Evolutionary conservation across 371 early-diverging fungal genomes (phyloP), one percentile per base, ranked within the genome.

Genomic region (Saksenaea oblongispora): DNA sequence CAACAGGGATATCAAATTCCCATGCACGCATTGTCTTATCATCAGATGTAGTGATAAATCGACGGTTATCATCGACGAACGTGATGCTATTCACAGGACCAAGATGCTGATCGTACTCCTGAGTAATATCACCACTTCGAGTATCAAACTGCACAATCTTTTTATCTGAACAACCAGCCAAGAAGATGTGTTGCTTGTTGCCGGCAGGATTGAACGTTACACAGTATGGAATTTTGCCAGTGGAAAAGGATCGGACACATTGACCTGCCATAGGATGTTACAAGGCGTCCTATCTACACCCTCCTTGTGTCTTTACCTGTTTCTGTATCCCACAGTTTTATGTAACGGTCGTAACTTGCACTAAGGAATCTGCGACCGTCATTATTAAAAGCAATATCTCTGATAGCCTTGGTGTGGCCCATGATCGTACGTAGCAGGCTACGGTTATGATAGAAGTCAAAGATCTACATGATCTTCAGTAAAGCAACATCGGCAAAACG

Each of bases 251-350:
- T 4, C 86, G 86, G 18, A 93, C 88, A 67, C 97, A 97, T 79
- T 94, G 73, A 35, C 96, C 84, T 76, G 57, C 3, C 17, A 14
- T 18, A 34, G 18, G 35, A 17, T 2, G 31, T 31, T 31, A 31
- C 31, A 7, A 31, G n/a, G 2, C 31, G 31, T 31, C 31, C 31
- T 31, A 4, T 31, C 31, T 31, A 7, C 7, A 31, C 31, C 7
- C 31, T 31, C 7, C 31, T 31, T 31, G 2, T 31, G 7, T n/a
- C n/a, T n/a, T 65, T 69, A 75, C 87, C 95, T 17, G 97, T 98
- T 67, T 97, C 97, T 0, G 97, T 97, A 72, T 99, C 99, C 98
- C 98, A 99, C 39, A 95, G 74, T 73, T 98, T 98, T 34, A 95
- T 84, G 64, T 85, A 91, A 60, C 89, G 87, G 74, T 99, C 99